These are phyloP conservation scores for Sporormia fimetaria DNA, from an alignment of 495 filamentous ascomycete genomes.

Conservation along the genomic window DNA sequence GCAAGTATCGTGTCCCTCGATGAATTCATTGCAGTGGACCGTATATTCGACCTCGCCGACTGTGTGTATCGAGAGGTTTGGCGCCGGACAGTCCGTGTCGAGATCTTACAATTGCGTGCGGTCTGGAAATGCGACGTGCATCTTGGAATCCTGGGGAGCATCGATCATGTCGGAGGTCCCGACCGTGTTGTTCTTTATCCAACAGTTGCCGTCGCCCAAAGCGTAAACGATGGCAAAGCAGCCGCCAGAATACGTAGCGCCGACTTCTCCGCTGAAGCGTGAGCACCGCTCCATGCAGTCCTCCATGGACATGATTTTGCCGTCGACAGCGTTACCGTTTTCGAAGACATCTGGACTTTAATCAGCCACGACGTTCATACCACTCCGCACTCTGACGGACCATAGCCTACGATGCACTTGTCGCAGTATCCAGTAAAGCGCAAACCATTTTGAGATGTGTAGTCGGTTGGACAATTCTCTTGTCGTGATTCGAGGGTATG, in stretches of 20 bases:
- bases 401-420: conserved; percentile 7
- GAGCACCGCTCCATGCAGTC: conserved; percentile 21
- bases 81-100: conserved; percentile 6
- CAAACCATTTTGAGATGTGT: conserved; percentile 12
- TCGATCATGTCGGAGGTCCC: background rate
- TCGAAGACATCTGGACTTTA: too few relatives aligned
- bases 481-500: background rate
- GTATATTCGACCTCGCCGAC: conserved; percentile 8
- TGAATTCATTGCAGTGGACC: conserved; percentile 11
- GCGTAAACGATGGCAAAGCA: conserved; percentile 18
- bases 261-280: conserved; percentile 14
- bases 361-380: background rate
- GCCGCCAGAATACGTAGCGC: too few relatives aligned
- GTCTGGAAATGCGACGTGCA: conserved; percentile 8
- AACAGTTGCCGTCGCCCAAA: conserved; percentile 7
- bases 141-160: background rate
- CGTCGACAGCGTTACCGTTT: background rate
- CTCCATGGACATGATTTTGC: conserved; percentile 8
- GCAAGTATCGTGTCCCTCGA: conserved; percentile 9
- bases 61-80: conserved; percentile 11
- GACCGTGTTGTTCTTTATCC: conserved; percentile 7
- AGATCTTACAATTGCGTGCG: conserved; percentile 1
- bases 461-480: conserved; percentile 1
- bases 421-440: conserved; percentile 18
- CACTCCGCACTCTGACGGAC: background rate